Percentiles rank a stretch among this genome's conserved stretches.
Evolutionary conservation across 2,329 filamentous ascomycete genomes (phyloP).

Genomic region (Calonectria ilicicola): DNA sequence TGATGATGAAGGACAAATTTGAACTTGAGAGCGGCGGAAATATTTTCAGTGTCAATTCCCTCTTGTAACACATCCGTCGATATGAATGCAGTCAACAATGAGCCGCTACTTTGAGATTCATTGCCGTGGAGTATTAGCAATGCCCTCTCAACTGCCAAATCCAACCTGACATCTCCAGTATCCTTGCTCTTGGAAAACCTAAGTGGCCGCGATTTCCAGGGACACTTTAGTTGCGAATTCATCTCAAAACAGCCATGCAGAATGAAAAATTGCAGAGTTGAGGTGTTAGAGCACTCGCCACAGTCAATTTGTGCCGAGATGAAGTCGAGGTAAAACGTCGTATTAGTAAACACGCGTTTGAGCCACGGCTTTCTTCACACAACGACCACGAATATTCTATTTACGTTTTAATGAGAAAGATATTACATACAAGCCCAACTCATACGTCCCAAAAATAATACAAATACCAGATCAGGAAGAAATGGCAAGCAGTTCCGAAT

Average conservation of each 20-base stretch:
- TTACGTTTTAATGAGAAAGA: neutral
- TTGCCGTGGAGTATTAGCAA: neutral
- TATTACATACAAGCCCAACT: neutral
- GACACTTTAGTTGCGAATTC: neutral
- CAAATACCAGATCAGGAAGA: neutral
- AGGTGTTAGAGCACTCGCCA: neutral
- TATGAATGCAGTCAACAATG: neutral
- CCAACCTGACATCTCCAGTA: neutral
- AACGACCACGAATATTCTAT: too few relatives aligned
- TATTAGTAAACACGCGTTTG: neutral
- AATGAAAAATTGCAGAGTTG: neutral
- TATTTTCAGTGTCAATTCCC: neutral
- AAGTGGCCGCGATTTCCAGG: neutral
- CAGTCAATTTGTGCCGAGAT: neutral
- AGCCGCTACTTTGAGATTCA: neutral
- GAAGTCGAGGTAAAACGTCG: neutral
- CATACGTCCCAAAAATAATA: neutral
- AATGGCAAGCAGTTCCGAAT: neutral
- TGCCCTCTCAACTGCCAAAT: neutral
- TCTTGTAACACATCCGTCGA: neutral
- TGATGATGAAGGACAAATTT: neutral
- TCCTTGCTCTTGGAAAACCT: neutral
- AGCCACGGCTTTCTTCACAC: neutral
- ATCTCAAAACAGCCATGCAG: neutral
- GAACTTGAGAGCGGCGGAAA: neutral